A percentile compares a stretch with the other conserved stretches of the same genome.
Conservation (phyloP, 2,329 filamentous ascomycete species). For the Plenodomus tracheiphilus region DNA sequence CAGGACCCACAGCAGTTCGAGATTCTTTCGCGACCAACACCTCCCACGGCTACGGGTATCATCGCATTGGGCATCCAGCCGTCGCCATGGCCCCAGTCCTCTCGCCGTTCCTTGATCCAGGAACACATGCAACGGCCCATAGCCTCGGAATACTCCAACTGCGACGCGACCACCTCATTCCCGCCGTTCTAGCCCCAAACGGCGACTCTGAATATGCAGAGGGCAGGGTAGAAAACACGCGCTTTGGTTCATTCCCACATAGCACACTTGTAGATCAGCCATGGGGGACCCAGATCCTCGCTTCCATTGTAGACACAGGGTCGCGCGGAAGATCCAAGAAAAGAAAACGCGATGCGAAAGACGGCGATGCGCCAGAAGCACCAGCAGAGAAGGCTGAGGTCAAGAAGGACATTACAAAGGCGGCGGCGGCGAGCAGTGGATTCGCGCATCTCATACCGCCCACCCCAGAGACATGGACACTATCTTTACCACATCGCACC, state of each 20-base stretch:
- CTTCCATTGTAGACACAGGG: slow-evolving; percentile 87
- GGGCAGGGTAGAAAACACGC: slow-evolving; percentile 72
- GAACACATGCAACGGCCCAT: slow-evolving; percentile 62
- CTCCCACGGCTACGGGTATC: no score
- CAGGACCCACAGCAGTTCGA: slow-evolving; percentile 13
- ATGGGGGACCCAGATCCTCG: slow-evolving; percentile 91
- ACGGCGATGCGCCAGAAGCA: slow-evolving; percentile 19
- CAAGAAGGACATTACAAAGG: slow-evolving; percentile 34
- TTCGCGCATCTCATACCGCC: slow-evolving; percentile 80
- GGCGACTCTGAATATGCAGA: slow-evolving; percentile 45
- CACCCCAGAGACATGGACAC: slow-evolving; percentile 81
- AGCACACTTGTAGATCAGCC: slow-evolving; percentile 66
- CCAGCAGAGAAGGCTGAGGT: slow-evolving; percentile 33
- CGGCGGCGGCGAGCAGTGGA: slow-evolving; percentile 62
- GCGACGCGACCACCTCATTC: slow-evolving; percentile 81
- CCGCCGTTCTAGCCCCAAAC: slow-evolving; percentile 61
- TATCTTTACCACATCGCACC: slow-evolving; percentile 76
- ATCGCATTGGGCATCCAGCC: background rate
- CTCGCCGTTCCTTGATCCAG: slow-evolving; percentile 81
- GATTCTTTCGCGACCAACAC: slow-evolving; percentile 6
- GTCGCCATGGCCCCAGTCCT: slow-evolving; percentile 30
- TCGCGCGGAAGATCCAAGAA: slow-evolving; percentile 69
- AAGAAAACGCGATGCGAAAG: slow-evolving; percentile 52
- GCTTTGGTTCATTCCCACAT: slow-evolving; percentile 76
- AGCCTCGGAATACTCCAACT: slow-evolving; percentile 83